A percentile compares a stretch with the other conserved stretches of the same genome.
These are phyloP conservation scores for Zygosaccharomyces lentus DNA, from an alignment of 805 yeast species.

Conservation along the genomic window DNA sequence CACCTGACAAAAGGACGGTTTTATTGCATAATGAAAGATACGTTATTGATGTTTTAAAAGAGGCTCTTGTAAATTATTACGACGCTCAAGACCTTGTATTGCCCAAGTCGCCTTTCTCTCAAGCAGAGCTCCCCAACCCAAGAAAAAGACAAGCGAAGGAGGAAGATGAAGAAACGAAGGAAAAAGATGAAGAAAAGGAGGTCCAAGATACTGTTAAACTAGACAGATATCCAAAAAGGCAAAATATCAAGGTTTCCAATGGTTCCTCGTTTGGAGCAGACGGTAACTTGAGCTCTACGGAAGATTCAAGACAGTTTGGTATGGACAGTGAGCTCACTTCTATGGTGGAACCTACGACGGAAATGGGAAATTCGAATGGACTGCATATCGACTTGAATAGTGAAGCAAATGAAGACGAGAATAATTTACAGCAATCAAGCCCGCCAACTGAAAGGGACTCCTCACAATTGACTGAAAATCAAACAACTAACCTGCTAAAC, in stretches of 20 bases:
- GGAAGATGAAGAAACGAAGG: conserved; percentile 1
- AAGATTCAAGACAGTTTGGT: neutral
- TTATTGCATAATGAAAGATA: conserved; percentile 60
- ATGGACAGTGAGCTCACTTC: neutral
- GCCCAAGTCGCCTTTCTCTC: conserved; percentile 24
- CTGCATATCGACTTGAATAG: neutral
- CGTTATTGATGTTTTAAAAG: conserved; percentile 53
- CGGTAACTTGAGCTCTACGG: neutral
- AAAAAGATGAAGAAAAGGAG: neutral
- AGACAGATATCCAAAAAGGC: neutral
- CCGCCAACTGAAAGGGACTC: neutral
- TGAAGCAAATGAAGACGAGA: neutral
- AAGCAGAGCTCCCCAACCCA: conserved; percentile 2
- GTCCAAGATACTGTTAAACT: neutral
- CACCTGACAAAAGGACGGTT: conserved; percentile 83
- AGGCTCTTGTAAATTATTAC: conserved; percentile 46
- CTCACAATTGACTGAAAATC: neutral
- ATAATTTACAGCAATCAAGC: neutral
- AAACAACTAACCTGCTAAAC: conserved; percentile 2
- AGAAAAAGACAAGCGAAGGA: conserved; percentile 6
- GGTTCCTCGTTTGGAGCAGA: neutral
- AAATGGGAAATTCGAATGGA: too few relatives aligned
- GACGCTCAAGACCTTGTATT: conserved; percentile 36
- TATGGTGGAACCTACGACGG: neutral
- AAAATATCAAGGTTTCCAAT: neutral